These are phyloP conservation scores for Penicillium parvum DNA, from an alignment of 495 filamentous ascomycete genomes.

Conservation along the genomic window DNA sequence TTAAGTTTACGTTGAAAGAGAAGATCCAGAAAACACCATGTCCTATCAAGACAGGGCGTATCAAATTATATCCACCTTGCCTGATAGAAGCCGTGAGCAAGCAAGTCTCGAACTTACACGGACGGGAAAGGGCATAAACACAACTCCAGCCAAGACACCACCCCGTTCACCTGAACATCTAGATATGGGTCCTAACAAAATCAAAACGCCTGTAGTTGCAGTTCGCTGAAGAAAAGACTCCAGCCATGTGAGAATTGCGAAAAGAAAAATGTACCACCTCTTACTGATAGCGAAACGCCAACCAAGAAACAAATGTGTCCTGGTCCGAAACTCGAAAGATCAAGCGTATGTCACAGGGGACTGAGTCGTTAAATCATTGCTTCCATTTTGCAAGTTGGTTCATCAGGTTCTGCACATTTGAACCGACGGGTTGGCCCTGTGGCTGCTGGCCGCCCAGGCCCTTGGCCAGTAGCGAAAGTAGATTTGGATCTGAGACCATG, in stretches of 20 bases:
- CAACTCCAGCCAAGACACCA: slow-evolving; percentile 16
- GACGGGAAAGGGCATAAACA: slow-evolving; percentile 1
- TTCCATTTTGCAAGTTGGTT: slow-evolving; percentile 58
- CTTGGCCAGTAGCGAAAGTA: slow-evolving; percentile 45
- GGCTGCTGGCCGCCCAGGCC: slow-evolving; percentile 36
- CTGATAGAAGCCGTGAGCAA: background rate
- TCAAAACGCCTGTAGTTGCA: slow-evolving; percentile 21
- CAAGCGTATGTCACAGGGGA: slow-evolving; percentile 16
- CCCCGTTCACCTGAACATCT: slow-evolving; percentile 19
- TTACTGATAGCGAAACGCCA: slow-evolving; percentile 16
- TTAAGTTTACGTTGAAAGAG: too few relatives aligned
- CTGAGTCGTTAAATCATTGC: slow-evolving; percentile 44
- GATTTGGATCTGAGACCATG: slow-evolving; percentile 37
- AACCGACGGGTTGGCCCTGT: slow-evolving; percentile 37
- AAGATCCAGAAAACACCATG: slow-evolving; percentile 1
- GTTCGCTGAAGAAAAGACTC: slow-evolving; percentile 6
- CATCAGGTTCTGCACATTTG: slow-evolving; percentile 58
- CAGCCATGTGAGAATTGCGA: slow-evolving; percentile 10
- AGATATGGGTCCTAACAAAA: slow-evolving; percentile 16
- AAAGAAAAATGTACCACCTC: slow-evolving; percentile 7
- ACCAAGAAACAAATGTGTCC: slow-evolving; percentile 13
- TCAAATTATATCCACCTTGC: slow-evolving; percentile 18
- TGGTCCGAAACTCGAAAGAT: slow-evolving; percentile 1
- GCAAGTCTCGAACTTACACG: background rate
- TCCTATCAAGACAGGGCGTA: background rate